Evolutionary conservation across 2,329 filamentous ascomycete species (phyloP), one percentile per base, ranked within the genome.

Genomic region (Fusarium bulbicola): DNA sequence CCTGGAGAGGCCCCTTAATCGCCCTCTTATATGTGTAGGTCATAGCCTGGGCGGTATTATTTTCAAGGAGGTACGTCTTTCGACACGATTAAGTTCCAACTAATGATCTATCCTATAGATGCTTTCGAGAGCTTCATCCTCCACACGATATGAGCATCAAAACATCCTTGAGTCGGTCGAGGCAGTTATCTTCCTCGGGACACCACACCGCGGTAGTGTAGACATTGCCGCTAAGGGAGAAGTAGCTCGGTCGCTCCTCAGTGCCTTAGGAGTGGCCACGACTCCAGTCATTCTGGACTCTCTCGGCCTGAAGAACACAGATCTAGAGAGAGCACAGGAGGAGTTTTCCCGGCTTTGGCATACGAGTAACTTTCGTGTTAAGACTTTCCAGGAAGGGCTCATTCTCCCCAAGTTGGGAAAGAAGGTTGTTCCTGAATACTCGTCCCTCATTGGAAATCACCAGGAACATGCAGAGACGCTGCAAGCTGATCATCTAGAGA

Each of bases 41-140:
- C 39, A 40, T 21, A 40, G 39, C 39, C 39, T 40, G 13, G 39
- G 39, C 21, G 39, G 39, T 2, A n/a, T 40, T 0, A n/a, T 40
- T 40, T 21, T 40, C 13, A 40, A 40, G 21, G 39, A 40, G 39
- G 39, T 40, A n/a, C 0, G 39, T 40, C 21, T 6, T 0, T 40
- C 3, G 7, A 2, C 0, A 2, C 7, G 13, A 6, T n/a, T n/a
- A 1, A 10, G 8, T n/a, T 3, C 3, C 21, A 40, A 3, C 20
- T 6, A 40, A 0, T n/a, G n/a, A n/a, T 40, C 13, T n/a, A 40
- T 14, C 1, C 2, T 40, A 0, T 0, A n/a, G 39, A 40, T n/a
- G 39, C 39, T 40, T 10, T 40, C 21, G 13, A 40, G 39, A n/a
- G 4, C 39, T 40, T 40, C 21, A n/a, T 40, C 13, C 15, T 40